Evolutionary conservation across 805 yeast species (phyloP).

Genomic region (Metschnikowia santaceciliae): DNA sequence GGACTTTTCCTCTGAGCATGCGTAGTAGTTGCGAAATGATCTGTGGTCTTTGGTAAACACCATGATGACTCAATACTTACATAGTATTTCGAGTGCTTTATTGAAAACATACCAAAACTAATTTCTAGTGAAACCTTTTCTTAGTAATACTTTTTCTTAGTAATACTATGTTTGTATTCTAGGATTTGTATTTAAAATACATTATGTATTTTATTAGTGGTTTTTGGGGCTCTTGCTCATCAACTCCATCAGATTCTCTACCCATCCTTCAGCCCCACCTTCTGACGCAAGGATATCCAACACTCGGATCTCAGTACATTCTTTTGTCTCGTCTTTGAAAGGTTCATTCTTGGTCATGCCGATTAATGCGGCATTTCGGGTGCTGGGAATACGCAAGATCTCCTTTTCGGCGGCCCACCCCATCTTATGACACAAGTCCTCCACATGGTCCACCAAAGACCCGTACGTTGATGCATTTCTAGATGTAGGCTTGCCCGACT

Average conservation of each 20-base stretch:
- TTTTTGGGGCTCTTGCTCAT: conserved; percentile 68
- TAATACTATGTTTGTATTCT: background rate
- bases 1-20: background rate
- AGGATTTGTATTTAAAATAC: too few relatives aligned
- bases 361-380: conserved; percentile 86
- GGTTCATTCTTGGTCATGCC: conserved; percentile 46
- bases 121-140: background rate
- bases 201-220: conserved; percentile 43
- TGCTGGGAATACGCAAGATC: conserved; percentile 88
- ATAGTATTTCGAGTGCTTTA: too few relatives aligned
- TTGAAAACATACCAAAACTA: too few relatives aligned
- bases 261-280: conserved; percentile 93
- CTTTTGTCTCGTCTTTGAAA: conserved; percentile 24
- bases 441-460: conserved; percentile 81
- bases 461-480: conserved; percentile 64
- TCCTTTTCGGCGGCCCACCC: conserved; percentile 89
- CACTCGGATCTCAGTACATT: conserved; percentile 37
- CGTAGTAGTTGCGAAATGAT: background rate
- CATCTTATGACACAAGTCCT: conserved; percentile 54
- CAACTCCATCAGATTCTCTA: conserved; percentile 69
- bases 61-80: too few relatives aligned
- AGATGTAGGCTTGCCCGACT: background rate
- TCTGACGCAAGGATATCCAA: conserved; percentile 65
- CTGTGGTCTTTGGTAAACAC: too few relatives aligned
- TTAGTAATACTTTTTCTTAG: background rate